Conservation (phyloP, 129 eudicot species). For the Lactuca saligna region DNA sequence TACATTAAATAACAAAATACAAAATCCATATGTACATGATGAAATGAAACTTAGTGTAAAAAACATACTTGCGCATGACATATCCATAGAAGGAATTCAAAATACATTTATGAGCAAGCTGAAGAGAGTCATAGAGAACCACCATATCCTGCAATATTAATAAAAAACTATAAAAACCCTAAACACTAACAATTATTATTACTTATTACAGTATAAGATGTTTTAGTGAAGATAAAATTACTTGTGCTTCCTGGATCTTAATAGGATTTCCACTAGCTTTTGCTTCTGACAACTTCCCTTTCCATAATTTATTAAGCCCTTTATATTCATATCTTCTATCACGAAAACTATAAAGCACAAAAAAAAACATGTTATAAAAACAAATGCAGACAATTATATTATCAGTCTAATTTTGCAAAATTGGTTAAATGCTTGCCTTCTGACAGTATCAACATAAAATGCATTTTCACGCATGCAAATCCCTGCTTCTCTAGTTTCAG, state of each 20-base stretch:
- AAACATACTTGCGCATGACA: conserved; percentile 97
- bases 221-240: conserved; percentile 25
- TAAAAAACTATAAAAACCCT: background rate
- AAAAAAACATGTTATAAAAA: conserved; percentile 17
- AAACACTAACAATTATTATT: conserved; percentile 1
- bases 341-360: conserved; percentile 67
- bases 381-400: background rate
- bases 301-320: conserved; percentile 99
- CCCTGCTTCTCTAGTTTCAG: conserved; percentile 95
- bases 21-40: background rate
- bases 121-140: conserved; percentile 91
- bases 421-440: conserved; percentile 59
- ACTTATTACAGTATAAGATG: background rate
- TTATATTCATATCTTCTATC: conserved; percentile 99
- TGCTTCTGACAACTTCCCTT: conserved; percentile 94
- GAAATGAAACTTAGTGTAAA: conserved; percentile 7
- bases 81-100: conserved; percentile 97
- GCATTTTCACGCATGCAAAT: conserved; percentile 99
- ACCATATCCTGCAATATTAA: conserved; percentile 88
- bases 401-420: background rate
- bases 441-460: conserved; percentile 96
- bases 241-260: conserved; percentile 99
- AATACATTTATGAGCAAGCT: conserved; percentile 98
- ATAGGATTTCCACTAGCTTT: conserved; percentile 94
- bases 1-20: conserved; percentile 11